Conservation (phyloP, 2,329 filamentous ascomycete species). For the Ophiostoma novo-ulmi region DNA sequence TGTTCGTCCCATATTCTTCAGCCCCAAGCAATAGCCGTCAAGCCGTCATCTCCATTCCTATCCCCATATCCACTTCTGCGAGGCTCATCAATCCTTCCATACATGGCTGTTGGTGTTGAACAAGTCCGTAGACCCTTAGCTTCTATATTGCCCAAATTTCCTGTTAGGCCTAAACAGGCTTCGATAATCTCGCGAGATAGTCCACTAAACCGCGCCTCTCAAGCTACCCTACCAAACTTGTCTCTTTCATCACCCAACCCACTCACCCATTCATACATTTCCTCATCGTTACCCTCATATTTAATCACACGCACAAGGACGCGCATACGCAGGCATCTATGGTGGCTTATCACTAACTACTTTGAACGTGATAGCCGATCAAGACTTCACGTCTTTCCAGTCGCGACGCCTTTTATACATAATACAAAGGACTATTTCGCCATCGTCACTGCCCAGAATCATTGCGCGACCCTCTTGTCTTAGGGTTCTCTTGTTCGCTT, state of each 20-base stretch:
- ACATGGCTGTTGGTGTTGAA: neutral
- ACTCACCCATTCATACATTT: neutral
- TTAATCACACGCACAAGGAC: neutral
- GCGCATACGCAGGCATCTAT: neutral
- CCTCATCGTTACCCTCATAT: neutral
- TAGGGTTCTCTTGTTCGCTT: neutral
- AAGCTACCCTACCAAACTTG: neutral
- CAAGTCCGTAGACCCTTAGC: constrained; percentile 4
- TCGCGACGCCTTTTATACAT: neutral
- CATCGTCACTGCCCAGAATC: neutral
- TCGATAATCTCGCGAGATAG: neutral
- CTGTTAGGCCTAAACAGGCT: neutral
- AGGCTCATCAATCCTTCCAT: constrained; percentile 5
- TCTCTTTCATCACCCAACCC: neutral
- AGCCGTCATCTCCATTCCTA: neutral
- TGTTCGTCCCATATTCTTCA: neutral
- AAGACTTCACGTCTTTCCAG: too few relatives aligned
- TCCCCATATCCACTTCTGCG: neutral
- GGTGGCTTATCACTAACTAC: neutral
- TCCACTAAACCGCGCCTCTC: neutral
- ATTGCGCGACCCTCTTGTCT: neutral
- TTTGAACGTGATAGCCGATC: neutral
- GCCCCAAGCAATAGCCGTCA: neutral
- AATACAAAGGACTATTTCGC: neutral
- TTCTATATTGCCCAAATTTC: neutral